These are phyloP conservation scores for Trifolium dubium DNA, from an alignment of 306 rosid species.

Conservation along the genomic window DNA sequence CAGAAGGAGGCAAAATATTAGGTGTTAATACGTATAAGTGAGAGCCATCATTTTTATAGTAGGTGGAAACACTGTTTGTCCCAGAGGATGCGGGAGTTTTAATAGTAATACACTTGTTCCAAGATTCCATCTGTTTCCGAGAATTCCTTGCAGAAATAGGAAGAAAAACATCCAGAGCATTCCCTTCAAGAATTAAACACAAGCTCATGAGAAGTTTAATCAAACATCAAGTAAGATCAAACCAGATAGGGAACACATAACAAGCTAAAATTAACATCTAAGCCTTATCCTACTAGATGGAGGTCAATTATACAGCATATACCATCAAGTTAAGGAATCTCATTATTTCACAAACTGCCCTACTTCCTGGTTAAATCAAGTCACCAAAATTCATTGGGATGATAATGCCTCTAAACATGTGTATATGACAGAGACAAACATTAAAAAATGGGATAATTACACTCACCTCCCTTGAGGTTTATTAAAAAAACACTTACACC, in stretches of 20 bases:
- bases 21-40: conserved; percentile 69
- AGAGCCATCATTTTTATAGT: conserved; percentile 86
- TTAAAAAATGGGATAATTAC: no score
- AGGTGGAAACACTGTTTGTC: conserved; percentile 56
- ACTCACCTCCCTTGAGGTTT: no score
- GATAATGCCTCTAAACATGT: conserved; percentile 1
- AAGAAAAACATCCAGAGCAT: conserved; percentile 57
- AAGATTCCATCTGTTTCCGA: conserved; percentile 45
- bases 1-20: conserved; percentile 74
- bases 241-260: conserved; percentile 25
- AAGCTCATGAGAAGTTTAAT: conserved; percentile 43
- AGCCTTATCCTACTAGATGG: conserved; percentile 11
- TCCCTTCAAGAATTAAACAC: conserved; percentile 55
- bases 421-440: conserved; percentile 19
- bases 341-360: not conserved
- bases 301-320: conserved; percentile 11
- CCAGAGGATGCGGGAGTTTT: conserved; percentile 46
- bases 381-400: conserved; percentile 28
- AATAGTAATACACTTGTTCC: conserved; percentile 40
- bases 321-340: conserved; percentile 23
- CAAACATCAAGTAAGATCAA: conserved; percentile 36
- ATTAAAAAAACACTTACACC: no score
- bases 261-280: conserved; percentile 29
- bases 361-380: conserved; percentile 30
- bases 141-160: conserved; percentile 55